Evolutionary conservation across 306 rosid genomes (phyloP).

Genomic region (Acacia melanoxylon): DNA sequence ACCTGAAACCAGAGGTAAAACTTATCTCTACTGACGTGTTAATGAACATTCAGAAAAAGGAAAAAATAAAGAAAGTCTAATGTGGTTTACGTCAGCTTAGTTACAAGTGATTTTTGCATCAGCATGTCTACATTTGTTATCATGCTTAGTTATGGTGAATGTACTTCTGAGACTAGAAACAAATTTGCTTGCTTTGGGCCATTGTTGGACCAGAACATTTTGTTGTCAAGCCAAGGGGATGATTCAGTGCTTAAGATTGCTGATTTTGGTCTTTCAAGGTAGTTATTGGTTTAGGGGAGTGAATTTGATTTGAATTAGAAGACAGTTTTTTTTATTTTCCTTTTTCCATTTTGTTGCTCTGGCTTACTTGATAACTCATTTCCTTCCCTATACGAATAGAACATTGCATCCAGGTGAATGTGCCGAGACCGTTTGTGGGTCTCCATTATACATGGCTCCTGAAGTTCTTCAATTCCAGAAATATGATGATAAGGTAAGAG

Average conservation of each 20-base stretch:
- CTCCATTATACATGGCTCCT: conserved; percentile 70
- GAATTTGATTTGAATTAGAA: background rate
- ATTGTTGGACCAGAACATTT: conserved; percentile 53
- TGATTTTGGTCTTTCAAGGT: conserved; percentile 78
- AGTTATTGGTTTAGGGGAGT: conserved; percentile 22
- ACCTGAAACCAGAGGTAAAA: conserved; percentile 66
- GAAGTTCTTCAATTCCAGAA: conserved; percentile 65
- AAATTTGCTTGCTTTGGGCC: conserved; percentile 29
- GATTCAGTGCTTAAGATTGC: conserved; percentile 58
- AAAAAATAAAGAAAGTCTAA: background rate
- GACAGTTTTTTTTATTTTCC: background rate
- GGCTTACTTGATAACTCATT: conserved; percentile 10
- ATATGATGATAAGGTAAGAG: conserved; percentile 55
- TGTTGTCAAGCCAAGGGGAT: conserved; percentile 41
- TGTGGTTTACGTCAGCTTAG: background rate
- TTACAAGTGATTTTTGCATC: background rate
- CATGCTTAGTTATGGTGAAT: background rate
- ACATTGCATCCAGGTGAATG: conserved; percentile 41
- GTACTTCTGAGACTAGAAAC: conserved; percentile 28
- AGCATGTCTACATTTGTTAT: background rate
- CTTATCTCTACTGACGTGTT: background rate
- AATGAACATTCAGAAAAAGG: background rate
- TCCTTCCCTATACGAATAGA: conserved; percentile 31
- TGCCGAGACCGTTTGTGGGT: conserved; percentile 64
- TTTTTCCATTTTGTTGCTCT: background rate